Base-by-base conservation (phyloP, 2,329 filamentous ascomycete genomes). In the Monosporascus sp. region DNA sequence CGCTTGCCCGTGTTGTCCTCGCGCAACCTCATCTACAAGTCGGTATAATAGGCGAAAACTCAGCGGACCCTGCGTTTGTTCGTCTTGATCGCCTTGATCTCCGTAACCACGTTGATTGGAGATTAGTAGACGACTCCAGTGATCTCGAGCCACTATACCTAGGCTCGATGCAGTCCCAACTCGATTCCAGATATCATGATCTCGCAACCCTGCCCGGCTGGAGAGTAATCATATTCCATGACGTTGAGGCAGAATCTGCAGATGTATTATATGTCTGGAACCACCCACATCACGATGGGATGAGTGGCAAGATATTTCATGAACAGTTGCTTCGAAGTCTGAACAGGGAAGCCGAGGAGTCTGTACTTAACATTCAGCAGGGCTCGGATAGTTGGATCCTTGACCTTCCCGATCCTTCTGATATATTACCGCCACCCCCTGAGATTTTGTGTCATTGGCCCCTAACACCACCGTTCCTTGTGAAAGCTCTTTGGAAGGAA, bases 371-470 rank as follows among this genome's bases (percentile, higher is more conserved):
- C 7, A 15, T 37, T 55, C 62, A n/a, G n/a, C n/a, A n/a, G n/a
- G n/a, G n/a, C n/a, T n/a, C n/a, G 52, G 55, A 66, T 53, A 58
- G 52, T 47, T 38, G 55, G 53, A 60, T 62, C 51, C 56, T 66
- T 7, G 60, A n/a, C 51, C 59, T 67, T 38, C 58, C 60, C 35
- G 44, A 63, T 55, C 46, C 55, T n/a, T 43, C 59, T 17, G 57
- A 64, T 7, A 50, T 56, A 26, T 63, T 67, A 52, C 68, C 66
- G 46, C 51, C 50, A 37, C 62, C 66, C 49, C 61, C 66, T 40
- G 60, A 68, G 51, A 52, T n/a, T n/a, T n/a, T n/a, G 41, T 48
- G 3, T 55, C 22, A 58, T 6, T 50, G 62, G 51, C 17, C 54
- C 17, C 14, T 63, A 41, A 51, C 49, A 46, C 3, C 57, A 47